Base-by-base conservation (phyloP, 176 grass and related monocot species). In the Aegilops sharonensis region DNA sequence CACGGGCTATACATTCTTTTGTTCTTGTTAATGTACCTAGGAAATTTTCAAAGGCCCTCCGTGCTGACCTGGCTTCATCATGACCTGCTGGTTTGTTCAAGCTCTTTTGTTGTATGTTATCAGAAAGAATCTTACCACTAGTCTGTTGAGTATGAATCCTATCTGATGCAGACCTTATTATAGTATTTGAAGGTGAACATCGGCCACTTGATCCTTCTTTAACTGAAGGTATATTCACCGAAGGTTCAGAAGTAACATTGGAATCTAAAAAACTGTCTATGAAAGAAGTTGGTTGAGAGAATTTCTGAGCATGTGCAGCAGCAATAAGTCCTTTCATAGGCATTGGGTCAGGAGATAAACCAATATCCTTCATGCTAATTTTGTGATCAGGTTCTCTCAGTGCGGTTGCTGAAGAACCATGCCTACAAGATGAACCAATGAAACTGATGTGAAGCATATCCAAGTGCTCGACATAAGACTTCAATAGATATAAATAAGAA, bases 1-100 rank as follows among this genome's bases (percentile, higher is more conserved):
- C 96, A 75, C 96, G 92, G 67, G 90, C 89, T 89, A 98, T 98
- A 86, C 87, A 91, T 84, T 98, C 96, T 83, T 98, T 98, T 18
- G 96, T 95, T 87, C 96, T 91, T 80, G 96, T 94, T 54, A 98
- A 69, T 47, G 90, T 94, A 60, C 86, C 88, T 85, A 98, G 86
- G 34, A 94, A 94, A 88, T 77, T 87, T 92, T 95, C 93, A 75
- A 98, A 98, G 8, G 76, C 70, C 79, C 88, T 95, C 69, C 91
- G 77, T 68, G 93, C 87, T 84, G 88, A 89, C 88, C 83, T 90
- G 66, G 90, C 90, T 84, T 95, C 95, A 64, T 72, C 83, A 83
- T 85, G 81, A 61, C 78, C 66, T 79, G 75, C 50, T 88, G 80
- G 88, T 88, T 84, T 92, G 67, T 59, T 86, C 18, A 78, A 79